A percentile compares a stretch with the other conserved stretches of the same genome.
Evolutionary conservation across 768 basidiomycete species (phyloP).

Genomic region (Mycena sanguinolenta): DNA sequence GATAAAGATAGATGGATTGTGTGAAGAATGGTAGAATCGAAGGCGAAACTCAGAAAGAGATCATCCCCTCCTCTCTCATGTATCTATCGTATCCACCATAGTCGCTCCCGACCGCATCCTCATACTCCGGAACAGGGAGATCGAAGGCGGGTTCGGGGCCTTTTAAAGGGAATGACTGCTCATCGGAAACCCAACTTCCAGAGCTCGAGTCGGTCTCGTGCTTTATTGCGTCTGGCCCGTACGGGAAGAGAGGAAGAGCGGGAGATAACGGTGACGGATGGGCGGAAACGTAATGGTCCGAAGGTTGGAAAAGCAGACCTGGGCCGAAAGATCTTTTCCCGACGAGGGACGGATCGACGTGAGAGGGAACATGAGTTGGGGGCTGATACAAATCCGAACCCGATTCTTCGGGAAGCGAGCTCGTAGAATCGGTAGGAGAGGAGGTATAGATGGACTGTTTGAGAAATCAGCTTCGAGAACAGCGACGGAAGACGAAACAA

Average conservation of each 20-base stretch:
- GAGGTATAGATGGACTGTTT: constrained; percentile 64
- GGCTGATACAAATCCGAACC: constrained; percentile 46
- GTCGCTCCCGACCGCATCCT: constrained; percentile 1
- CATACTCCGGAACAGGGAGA: constrained; percentile 28
- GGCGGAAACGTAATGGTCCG: constrained; percentile 14
- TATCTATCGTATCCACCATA: constrained; percentile 26
- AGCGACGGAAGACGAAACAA: constrained; percentile 1
- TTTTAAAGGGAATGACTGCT: constrained; percentile 24
- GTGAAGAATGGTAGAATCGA: background rate
- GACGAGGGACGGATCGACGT: constrained; percentile 26
- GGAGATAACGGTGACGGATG: constrained; percentile 28
- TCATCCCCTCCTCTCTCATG: constrained; percentile 27
- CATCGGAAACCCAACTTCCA: constrained; percentile 40
- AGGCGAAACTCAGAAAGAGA: constrained; percentile 17
- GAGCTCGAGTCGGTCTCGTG: constrained; percentile 42
- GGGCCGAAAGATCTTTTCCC: constrained; percentile 9
- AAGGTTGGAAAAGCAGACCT: constrained; percentile 30
- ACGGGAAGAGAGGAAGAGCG: constrained; percentile 20
- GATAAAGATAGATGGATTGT: constrained; percentile 12
- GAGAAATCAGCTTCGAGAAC: background rate
- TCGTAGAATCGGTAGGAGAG: constrained; percentile 48
- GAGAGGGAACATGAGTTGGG: constrained; percentile 38
- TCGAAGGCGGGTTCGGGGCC: constrained; percentile 27
- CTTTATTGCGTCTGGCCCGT: constrained; percentile 22
- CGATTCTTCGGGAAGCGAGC: constrained; percentile 49